These are phyloP conservation scores for Fusarium stilboides DNA, from an alignment of 2,329 filamentous ascomycete genomes.

Conservation along the genomic window DNA sequence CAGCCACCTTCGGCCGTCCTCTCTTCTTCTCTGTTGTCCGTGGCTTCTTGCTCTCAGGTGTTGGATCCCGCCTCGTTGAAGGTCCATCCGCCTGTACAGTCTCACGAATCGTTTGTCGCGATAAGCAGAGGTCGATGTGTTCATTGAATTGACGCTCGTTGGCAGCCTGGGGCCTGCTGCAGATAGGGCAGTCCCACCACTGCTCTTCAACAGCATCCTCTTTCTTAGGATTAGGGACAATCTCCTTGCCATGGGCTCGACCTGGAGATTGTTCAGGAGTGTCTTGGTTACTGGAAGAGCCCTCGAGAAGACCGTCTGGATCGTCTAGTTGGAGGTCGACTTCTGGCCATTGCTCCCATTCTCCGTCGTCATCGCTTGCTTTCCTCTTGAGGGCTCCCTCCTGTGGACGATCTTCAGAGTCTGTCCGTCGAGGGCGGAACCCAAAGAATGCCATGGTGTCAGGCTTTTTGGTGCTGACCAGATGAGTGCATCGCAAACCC, in stretches of 20 bases:
- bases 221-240: conserved; percentile 62
- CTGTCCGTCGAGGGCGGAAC: conserved; percentile 58
- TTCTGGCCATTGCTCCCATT: conserved; percentile 79
- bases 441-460: conserved; percentile 87
- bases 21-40: conserved; percentile 58
- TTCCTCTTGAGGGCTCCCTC: conserved; percentile 55
- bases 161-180: conserved; percentile 79
- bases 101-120: conserved; percentile 87
- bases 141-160: conserved; percentile 87
- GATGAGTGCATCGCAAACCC: conserved; percentile 88
- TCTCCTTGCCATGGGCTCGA: conserved; percentile 65
- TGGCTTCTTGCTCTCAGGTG: conserved; percentile 57
- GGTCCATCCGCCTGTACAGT: conserved; percentile 73
- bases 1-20: conserved; percentile 53
- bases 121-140: conserved; percentile 94
- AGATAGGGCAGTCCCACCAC: conserved; percentile 91
- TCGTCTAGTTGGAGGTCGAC: conserved; percentile 65
- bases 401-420: conserved; percentile 36
- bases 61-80: conserved; percentile 49
- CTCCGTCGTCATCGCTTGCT: conserved; percentile 50
- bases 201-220: conserved; percentile 59
- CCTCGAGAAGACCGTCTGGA: conserved; percentile 31
- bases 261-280: conserved; percentile 17
- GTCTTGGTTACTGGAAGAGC: conserved; percentile 24
- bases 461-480: conserved; percentile 87